Evolutionary conservation across 179 eudicot genomes (phyloP), one percentile per base, ranked within the genome.

Genomic region (Monotropa hypopitys): DNA sequence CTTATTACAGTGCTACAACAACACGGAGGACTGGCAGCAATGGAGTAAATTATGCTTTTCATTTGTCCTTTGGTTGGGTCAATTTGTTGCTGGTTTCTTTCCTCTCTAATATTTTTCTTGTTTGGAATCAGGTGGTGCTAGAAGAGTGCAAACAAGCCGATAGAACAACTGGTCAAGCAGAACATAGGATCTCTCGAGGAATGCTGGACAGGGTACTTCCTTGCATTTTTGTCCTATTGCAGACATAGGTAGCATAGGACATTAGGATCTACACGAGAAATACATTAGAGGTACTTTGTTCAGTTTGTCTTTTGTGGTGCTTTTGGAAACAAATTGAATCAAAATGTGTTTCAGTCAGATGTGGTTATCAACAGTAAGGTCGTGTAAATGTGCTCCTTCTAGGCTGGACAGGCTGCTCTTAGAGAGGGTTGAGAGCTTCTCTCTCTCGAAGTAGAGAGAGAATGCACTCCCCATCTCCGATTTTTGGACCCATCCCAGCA

Each of bases 111-210:
- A 18, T 75, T 65, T 75, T 65, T 28, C 15, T 40, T 40, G 15
- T 51, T 79, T 78, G 16, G 23, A 32, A 73, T 62, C 80, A 93
- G 98, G 83, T 81, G 79, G 81, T 90, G 50, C 63, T 88, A 75
- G 98, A 93, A 76, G 97, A 93, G 78, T 84, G 88, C 85, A 91
- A 86, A 80, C 89, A 89, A 82, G 97, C 98, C n/a, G 91, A 93
- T 86, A 87, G 38, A 79, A 90, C 86, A 21, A 93, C 87, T 16
- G 97, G 97, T 50, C 86, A 91, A 86, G 98, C 98, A 72, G 77
- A 87, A 16, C 98, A 93, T 72, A 84, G 90, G 79, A 76, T 93
- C 63, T 93, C 97, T 7, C 85, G 90, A 82, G 98, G 98, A 79
- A 84, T 93, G 73, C 84, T 88, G 70, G 88, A 91, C 70, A 93